Base-by-base conservation (phyloP, 345 rosid genomes). In the Citrus trifoliata region DNA sequence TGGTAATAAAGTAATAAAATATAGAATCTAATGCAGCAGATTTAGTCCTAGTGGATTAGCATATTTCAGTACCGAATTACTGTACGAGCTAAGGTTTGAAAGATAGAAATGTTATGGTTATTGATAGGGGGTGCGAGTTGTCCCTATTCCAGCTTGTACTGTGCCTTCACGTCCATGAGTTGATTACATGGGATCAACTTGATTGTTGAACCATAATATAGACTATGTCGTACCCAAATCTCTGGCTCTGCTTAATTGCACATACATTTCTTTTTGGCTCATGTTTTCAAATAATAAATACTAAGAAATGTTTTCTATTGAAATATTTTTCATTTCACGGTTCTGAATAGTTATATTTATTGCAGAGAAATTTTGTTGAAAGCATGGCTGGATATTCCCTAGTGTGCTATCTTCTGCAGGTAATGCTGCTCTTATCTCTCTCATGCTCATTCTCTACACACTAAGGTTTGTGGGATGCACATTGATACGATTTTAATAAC, bases 301-400 rank as follows among this genome's bases (percentile, higher is more conserved):
- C 40, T 30, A 16, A 16, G 24, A 6, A 6, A 6, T 38, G 38
- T 61, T 27, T 58, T 42, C 28, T 60, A n/a, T 67, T 48, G 62
- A 67, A 62, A 27, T 40, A 55, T 76, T 70, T 40, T 56, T 27
- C n/a, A 40, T 66, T 37, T 65, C 51, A 19, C 18, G 61, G 10
- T 55, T 67, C 77, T 76, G 48, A 48, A 14, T 21, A 32, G 12
- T 67, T 79, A 53, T 80, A 78, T 35, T 66, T 77, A 67, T 77
- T 86, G 81, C 95, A 97, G 99, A 94, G 99, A 86, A 97, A 93
- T 85, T 97, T 94, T 84, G 98, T 97, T 51, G 99, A 94, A 85
- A 94, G 99, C 87, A 93, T 97, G 99, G 99, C 98, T 64, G 99
- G 99, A 81, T 97, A 94, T 89, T 97, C 98, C 62, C 87, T 97